Conservation (phyloP, 2,329 filamentous ascomycete genomes). For the Penicillium sp. region DNA sequence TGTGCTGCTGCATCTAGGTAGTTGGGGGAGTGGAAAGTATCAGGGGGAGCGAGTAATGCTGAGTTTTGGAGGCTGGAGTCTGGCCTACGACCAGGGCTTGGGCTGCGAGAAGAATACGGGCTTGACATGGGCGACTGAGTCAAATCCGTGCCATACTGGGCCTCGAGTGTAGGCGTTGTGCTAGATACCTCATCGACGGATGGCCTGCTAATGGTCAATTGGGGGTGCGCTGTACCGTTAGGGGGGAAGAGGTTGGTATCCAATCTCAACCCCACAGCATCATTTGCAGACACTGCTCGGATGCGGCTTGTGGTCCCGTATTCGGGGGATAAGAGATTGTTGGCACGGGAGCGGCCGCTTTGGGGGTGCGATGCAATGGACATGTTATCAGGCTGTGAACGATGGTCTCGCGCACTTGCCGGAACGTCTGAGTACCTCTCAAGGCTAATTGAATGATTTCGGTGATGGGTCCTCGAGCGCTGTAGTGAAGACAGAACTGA, state of each 20-base stretch:
- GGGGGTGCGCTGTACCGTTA: constrained; percentile 27
- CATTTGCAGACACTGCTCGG: constrained; percentile 66
- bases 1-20: constrained; percentile 34
- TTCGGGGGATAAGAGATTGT: constrained; percentile 32
- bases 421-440: constrained; percentile 72
- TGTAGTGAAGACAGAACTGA: constrained; percentile 87
- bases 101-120: constrained; percentile 33
- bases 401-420: constrained; percentile 40
- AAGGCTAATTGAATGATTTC: constrained; percentile 67
- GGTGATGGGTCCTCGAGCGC: constrained; percentile 75
- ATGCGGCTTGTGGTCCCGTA: constrained; percentile 35
- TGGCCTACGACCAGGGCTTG: constrained; percentile 31
- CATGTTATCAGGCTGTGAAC: constrained; percentile 52
- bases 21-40: constrained; percentile 44
- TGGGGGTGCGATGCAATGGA: constrained; percentile 55
- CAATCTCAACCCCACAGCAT: constrained; percentile 54
- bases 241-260: constrained; percentile 44
- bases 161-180: constrained; percentile 26
- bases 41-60: constrained; percentile 50
- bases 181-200: constrained; percentile 30
- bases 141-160: constrained; percentile 25
- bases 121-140: constrained; percentile 43
- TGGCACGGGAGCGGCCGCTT: constrained; percentile 29
- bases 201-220: constrained; percentile 47
- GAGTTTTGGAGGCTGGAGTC: constrained; percentile 35